Evolutionary conservation across 208 protist genomes (phyloP).

Genomic region (Willaertia magna): DNA sequence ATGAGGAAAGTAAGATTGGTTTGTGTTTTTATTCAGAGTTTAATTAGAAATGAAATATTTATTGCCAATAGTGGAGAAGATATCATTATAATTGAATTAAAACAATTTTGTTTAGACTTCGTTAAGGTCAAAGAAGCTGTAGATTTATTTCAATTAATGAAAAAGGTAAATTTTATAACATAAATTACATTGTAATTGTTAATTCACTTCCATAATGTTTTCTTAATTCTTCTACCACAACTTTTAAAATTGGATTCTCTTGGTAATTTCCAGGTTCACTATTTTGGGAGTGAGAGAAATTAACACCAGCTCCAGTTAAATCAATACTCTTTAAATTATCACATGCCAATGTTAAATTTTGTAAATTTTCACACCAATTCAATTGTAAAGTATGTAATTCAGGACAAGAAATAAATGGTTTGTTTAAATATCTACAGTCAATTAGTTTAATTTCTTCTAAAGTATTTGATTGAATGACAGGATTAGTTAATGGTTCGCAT

Average conservation of each 20-base stretch:
- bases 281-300: background rate
- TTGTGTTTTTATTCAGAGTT: background rate
- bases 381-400: background rate
- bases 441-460: background rate
- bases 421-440: background rate
- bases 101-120: background rate
- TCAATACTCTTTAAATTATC: background rate
- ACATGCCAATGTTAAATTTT: background rate
- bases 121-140: background rate
- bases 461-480: background rate
- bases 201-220: background rate
- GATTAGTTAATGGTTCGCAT: background rate
- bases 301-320: background rate
- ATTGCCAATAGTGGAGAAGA: background rate
- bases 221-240: background rate
- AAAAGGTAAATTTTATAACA: no score
- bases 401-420: background rate
- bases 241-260: background rate
- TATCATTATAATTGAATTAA: background rate
- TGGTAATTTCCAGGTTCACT: background rate
- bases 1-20: background rate
- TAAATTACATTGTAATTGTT: background rate
- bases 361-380: slow-evolving; percentile 1
- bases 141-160: background rate
- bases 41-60: background rate